A percentile compares a stretch with the other conserved stretches of the same genome.
phyloP scores from a whole-genome alignment of 306 rosid species.

The Acmispon strigosus region DNA sequence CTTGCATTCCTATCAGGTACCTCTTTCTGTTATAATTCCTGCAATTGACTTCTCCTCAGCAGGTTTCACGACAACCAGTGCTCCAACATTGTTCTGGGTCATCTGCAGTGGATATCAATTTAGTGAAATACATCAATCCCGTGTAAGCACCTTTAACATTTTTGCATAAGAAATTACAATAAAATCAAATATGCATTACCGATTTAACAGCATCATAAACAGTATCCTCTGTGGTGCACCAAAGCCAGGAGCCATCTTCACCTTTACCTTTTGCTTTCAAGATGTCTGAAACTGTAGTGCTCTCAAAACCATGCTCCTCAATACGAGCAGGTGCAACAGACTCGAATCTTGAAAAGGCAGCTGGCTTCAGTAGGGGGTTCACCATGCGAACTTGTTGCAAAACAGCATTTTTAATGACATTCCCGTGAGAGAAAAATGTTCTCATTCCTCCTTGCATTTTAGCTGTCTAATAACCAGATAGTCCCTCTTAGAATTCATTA shows the following conservation, averaged over 20 bases:
- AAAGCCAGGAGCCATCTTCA: constrained; percentile 99
- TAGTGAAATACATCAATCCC: neutral
- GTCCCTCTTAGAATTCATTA: neutral
- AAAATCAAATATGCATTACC: constrained; percentile 44
- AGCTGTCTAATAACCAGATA: constrained; percentile 30
- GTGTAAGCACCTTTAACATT: neutral
- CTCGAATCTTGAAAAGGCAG: constrained; percentile 49
- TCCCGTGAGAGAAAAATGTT: constrained; percentile 55
- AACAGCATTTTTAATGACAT: constrained; percentile 61
- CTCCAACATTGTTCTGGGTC: constrained; percentile 98
- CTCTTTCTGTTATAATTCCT: constrained; percentile 97
- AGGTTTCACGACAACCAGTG: constrained; percentile 91
- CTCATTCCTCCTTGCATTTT: constrained; percentile 82
- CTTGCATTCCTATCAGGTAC: constrained; percentile 24
- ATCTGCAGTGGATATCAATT: constrained; percentile 45
- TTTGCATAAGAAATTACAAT: neutral
- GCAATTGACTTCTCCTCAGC: constrained; percentile 64
- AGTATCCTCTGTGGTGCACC: constrained; percentile 90
- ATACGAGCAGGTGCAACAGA: constrained; percentile 53
- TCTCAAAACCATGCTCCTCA: constrained; percentile 97
- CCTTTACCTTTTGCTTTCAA: constrained; percentile 69
- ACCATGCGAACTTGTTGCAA: constrained; percentile 67
- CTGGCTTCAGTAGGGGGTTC: constrained; percentile 73
- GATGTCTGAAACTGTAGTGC: constrained; percentile 81
- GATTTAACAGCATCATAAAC: constrained; percentile 98